A percentile compares a stretch with the other conserved stretches of the same genome.
Evolutionary conservation across 768 basidiomycete genomes (phyloP).

Genomic region (Pholiota conissans): DNA sequence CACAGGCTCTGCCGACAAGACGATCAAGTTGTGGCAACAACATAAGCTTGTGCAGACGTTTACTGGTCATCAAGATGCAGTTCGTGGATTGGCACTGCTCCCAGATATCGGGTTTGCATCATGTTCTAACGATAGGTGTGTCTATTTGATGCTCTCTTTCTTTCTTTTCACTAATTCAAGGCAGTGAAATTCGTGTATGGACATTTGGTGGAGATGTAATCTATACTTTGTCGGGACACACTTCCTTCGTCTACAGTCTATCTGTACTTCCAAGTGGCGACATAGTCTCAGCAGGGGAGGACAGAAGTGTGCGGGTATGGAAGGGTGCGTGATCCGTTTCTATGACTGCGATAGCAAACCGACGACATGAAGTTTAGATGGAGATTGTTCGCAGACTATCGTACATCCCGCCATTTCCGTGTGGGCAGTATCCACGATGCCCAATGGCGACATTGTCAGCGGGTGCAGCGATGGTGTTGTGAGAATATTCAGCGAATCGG

Average conservation of each 20-base stretch:
- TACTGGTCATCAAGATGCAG: constrained; percentile 87
- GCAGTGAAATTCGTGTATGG: constrained; percentile 91
- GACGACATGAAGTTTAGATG: constrained; percentile 49
- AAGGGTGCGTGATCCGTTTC: constrained; percentile 49
- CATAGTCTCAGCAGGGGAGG: constrained; percentile 91
- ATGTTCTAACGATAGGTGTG: constrained; percentile 90
- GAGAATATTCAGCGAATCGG: constrained; percentile 77
- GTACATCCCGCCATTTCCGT: constrained; percentile 97
- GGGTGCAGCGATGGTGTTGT: constrained; percentile 88
- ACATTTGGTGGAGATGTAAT: constrained; percentile 77
- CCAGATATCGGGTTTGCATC: constrained; percentile 93
- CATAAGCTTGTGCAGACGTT: constrained; percentile 77
- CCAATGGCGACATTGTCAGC: constrained; percentile 90
- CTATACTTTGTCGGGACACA: constrained; percentile 88
- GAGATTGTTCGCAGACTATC: constrained; percentile 85
- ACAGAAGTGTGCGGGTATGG: constrained; percentile 92
- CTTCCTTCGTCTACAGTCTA: constrained; percentile 94
- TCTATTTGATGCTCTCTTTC: background rate
- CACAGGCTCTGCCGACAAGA: constrained; percentile 90
- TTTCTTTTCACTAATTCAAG: constrained; percentile 1
- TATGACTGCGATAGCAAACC: background rate
- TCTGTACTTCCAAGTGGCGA: constrained; percentile 80
- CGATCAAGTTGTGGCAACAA: constrained; percentile 85
- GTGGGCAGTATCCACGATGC: constrained; percentile 87
- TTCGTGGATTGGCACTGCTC: constrained; percentile 79